These are phyloP conservation scores for Sclerotinia subarctica DNA, from an alignment of 2,329 filamentous ascomycete species.

Conservation along the genomic window DNA sequence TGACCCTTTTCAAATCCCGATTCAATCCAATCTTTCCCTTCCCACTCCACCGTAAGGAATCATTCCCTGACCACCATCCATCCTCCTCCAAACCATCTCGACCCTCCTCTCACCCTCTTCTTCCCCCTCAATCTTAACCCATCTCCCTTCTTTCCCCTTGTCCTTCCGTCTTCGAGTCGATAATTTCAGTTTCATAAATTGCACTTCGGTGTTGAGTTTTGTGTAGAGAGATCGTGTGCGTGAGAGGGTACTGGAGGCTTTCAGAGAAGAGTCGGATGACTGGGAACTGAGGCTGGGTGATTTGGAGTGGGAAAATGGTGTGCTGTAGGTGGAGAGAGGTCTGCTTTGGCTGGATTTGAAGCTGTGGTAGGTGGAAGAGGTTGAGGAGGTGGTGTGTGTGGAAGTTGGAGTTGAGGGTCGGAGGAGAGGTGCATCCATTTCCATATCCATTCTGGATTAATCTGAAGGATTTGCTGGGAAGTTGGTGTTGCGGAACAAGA, in stretches of 20 bases:
- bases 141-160: constrained; percentile 1
- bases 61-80: constrained; percentile 16
- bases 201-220: constrained; percentile 16
- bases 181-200: not conserved
- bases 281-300: not conserved
- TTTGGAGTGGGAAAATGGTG: not conserved
- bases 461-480: not conserved
- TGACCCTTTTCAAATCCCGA: not conserved
- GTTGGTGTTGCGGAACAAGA: not conserved
- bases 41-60: constrained; percentile 18
- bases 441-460: not conserved
- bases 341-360: not conserved
- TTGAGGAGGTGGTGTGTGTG: not conserved
- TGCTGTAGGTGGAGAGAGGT: not conserved
- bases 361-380: not conserved
- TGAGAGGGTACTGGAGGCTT: not conserved
- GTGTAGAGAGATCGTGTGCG: constrained; percentile 15
- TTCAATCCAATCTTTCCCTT: constrained; percentile 17
- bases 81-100: constrained; percentile 19
- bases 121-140: constrained; percentile 18
- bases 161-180: not conserved
- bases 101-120: constrained; percentile 9
- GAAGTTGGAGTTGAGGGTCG: not conserved
- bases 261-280: not conserved
- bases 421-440: constrained; percentile 19